Evolutionary conservation across 768 basidiomycete genomes (phyloP).

Genomic region (Leucocoprinus leucothites): DNA sequence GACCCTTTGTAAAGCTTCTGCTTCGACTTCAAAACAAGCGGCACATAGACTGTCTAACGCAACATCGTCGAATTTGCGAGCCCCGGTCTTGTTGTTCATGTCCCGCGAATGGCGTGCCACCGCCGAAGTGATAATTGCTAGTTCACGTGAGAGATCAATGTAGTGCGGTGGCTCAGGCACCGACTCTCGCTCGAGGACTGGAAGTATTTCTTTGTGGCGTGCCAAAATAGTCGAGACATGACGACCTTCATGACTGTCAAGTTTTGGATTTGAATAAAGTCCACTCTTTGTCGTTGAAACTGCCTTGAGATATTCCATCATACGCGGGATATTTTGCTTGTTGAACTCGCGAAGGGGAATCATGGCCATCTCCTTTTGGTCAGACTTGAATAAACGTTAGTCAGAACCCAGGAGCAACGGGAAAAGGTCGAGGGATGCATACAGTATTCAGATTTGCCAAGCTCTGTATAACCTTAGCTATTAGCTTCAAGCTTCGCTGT

Average conservation of each 20-base stretch:
- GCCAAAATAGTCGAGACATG: conserved; percentile 45
- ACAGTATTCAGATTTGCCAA: conserved; percentile 82
- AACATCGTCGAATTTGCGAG: conserved; percentile 31
- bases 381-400: conserved; percentile 33
- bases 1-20: conserved; percentile 63
- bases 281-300: conserved; percentile 54
- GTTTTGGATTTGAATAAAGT: conserved; percentile 1
- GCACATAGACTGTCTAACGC: conserved; percentile 54
- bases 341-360: conserved; percentile 73
- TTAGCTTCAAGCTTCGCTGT: conserved; percentile 77
- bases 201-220: conserved; percentile 53
- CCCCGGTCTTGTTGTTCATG: conserved; percentile 27
- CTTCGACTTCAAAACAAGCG: conserved; percentile 68
- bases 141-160: conserved; percentile 74
- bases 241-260: conserved; percentile 9
- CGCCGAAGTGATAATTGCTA: conserved; percentile 72
- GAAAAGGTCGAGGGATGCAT: conserved; percentile 21
- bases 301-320: conserved; percentile 75
- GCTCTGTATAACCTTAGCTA: conserved; percentile 89
- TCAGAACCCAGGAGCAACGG: background rate
- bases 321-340: conserved; percentile 55
- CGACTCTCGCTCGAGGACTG: conserved; percentile 62
- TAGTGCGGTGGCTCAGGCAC: conserved; percentile 72
- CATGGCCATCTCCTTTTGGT: conserved; percentile 83
- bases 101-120: conserved; percentile 64